Percentiles rank a stretch among this genome's conserved stretches.
phyloP scores from a whole-genome alignment of 164 flowering plant species.

The Malania oleifera region DNA sequence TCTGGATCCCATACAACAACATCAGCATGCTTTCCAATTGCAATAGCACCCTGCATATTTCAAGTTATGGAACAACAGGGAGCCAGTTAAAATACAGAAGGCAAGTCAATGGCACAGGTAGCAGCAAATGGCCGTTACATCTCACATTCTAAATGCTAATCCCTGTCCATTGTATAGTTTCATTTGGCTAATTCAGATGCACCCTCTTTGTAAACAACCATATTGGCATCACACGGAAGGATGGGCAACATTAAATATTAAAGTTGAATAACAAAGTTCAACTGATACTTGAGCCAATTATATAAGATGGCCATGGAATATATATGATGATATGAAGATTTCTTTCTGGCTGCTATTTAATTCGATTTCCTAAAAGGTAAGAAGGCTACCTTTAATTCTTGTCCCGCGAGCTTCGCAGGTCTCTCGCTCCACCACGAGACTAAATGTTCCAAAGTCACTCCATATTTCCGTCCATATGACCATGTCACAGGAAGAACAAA shows the following conservation, averaged over 20 bases:
- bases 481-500: conserved; percentile 97
- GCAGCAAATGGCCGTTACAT: background rate
- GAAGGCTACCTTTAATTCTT: conserved; percentile 49
- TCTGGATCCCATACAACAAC: conserved; percentile 96
- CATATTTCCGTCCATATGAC: conserved; percentile 75
- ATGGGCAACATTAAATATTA: too few species aligned
- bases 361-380: background rate
- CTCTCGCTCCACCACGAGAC: conserved; percentile 89
- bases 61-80: too few species aligned
- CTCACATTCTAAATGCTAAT: background rate
- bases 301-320: too few species aligned
- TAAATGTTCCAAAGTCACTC: conserved; percentile 65
- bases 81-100: background rate
- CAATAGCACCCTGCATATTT: conserved; percentile 70
- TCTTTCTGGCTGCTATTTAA: background rate
- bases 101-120: background rate
- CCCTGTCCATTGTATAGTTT: background rate
- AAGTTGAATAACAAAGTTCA: background rate
- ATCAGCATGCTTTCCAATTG: conserved; percentile 81
- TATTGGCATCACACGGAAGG: too few species aligned
- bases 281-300: background rate
- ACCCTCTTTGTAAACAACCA: too few species aligned
- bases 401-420: conserved; percentile 94
- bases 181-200: background rate
- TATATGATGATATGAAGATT: too few species aligned